phyloP scores from a whole-genome alignment of 1,284 basidiomycete species.

The Ceratorhiza oryzae-sativae region DNA sequence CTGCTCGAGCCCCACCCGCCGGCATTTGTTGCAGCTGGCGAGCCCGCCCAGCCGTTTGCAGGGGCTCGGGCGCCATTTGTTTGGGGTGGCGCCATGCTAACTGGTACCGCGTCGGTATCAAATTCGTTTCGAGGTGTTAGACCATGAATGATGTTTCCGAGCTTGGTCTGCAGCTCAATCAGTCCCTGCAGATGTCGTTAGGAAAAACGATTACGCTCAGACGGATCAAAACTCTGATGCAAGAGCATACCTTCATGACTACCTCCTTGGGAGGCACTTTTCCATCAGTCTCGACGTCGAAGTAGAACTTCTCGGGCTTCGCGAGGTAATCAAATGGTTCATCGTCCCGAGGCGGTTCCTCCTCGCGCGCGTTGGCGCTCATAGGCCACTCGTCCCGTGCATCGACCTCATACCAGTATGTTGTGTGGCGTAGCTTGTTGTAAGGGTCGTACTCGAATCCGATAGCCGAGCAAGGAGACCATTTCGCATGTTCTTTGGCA shows the following conservation, averaged over 20 bases:
- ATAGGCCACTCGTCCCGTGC: conserved; percentile 83
- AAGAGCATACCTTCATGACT: conserved; percentile 70
- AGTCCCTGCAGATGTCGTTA: conserved; percentile 63
- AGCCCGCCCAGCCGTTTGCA: conserved; percentile 52
- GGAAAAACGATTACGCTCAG: not conserved
- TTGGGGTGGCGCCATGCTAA: conserved; percentile 40
- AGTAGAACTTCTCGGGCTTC: conserved; percentile 87
- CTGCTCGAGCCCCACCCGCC: conserved; percentile 51
- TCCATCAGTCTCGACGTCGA: conserved; percentile 90
- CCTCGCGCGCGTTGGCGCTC: conserved; percentile 80
- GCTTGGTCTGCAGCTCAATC: conserved; percentile 79
- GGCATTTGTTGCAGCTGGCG: conserved; percentile 44
- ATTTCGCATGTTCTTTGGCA: conserved; percentile 99
- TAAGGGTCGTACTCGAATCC: conserved; percentile 98
- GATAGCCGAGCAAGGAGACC: conserved; percentile 95
- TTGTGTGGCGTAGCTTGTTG: conserved; percentile 95
- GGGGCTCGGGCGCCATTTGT: conserved; percentile 48
- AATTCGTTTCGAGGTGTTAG: conserved; percentile 9
- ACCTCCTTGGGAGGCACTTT: conserved; percentile 88
- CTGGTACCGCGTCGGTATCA: conserved; percentile 14
- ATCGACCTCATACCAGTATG: conserved; percentile 93
- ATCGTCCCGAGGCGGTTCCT: conserved; percentile 78
- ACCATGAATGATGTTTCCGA: conserved; percentile 72
- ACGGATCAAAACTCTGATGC: not conserved
- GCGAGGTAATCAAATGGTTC: conserved; percentile 87